Conservation (phyloP, 2,329 filamentous ascomycete species). For the Celoporthe dispersa region DNA sequence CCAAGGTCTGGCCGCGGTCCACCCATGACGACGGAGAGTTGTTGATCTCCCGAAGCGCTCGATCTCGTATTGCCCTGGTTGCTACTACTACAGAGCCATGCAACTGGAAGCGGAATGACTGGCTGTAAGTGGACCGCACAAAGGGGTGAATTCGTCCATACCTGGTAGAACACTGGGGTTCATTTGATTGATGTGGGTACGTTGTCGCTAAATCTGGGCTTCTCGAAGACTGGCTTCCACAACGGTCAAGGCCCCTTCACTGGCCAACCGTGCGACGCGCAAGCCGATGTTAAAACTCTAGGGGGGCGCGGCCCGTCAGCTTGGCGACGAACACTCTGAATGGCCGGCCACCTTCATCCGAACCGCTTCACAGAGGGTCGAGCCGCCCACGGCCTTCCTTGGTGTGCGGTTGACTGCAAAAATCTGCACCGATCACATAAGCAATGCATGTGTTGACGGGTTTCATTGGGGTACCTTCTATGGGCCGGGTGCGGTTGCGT, state of each 20-base stretch:
- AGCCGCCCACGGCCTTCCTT: neutral
- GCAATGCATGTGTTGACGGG: neutral
- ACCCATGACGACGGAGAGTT: conserved; percentile 9
- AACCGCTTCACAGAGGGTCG: neutral
- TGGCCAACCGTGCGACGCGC: conserved; percentile 11
- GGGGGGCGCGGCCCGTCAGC: neutral
- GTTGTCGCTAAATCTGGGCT: conserved; percentile 20
- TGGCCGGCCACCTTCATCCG: neutral
- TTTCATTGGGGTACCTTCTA: neutral
- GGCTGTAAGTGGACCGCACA: conserved; percentile 24
- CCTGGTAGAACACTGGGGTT: conserved; percentile 15
- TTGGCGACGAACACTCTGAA: neutral
- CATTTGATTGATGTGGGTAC: conserved; percentile 27
- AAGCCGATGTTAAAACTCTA: neutral
- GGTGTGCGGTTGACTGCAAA: neutral
- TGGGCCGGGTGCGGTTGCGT: conserved; percentile 1
- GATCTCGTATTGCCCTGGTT: conserved; percentile 28
- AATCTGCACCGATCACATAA: conserved; percentile 6
- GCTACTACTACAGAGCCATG: neutral
- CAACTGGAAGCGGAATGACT: conserved; percentile 18
- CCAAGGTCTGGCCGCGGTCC: conserved; percentile 9
- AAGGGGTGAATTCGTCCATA: conserved; percentile 20
- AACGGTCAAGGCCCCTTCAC: conserved; percentile 1
- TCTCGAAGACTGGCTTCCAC: conserved; percentile 13
- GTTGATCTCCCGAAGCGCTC: conserved; percentile 29